Evolutionary conservation across 2,329 filamentous ascomycete species (phyloP), one percentile per base, ranked within the genome.

Genomic region (Venturia effusa): DNA sequence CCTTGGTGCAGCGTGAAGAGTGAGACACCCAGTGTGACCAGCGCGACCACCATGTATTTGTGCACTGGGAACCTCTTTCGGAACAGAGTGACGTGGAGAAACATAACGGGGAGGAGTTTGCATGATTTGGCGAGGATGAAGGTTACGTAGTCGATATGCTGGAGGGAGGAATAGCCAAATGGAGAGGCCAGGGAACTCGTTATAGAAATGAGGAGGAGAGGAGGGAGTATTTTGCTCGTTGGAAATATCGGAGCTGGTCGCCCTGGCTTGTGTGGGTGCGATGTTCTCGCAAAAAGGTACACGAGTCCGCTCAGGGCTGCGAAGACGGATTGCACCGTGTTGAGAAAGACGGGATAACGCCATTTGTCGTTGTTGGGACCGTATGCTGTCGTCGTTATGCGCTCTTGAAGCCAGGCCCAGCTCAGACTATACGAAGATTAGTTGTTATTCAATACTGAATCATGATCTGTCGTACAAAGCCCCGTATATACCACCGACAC

Each of bases 81-180:
- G 80, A 97, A 99, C 59, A 99, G 77, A 55, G 92, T 93, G 71
- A 97, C 85, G 79, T 99, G 93, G 48, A 99, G 83, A 71, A 94
- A 87, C 94, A 99, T 97, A 72, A 99, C 94, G 2, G 94, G 94
- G n/a, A 99, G 86, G 24, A 99, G 84, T 80, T 99, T 99, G 87
- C 94, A 99, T 70, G 88, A 92, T 78, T 99, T 97, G 70, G 94
- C 93, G 51, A 99, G 88, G 69, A 97, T 90, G 78, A 96, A 97
- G 37, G 94, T 97, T 72, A 97, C 90, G 78, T 97, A 97, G 83
- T 97, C 94, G 76, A 97, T 92, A 75, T 97, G 92, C 43, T 88
- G 87, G 61, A 97, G 86, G 65, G 87, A 89, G 61, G 94, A 92
- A 77, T 97, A 97, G 69, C 93, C 94, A 72, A 97, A 97, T 2